Evolutionary conservation across 495 filamentous ascomycete genomes (phyloP), one percentile per base, ranked within the genome.

Genomic region (Penicillium mononematosum): DNA sequence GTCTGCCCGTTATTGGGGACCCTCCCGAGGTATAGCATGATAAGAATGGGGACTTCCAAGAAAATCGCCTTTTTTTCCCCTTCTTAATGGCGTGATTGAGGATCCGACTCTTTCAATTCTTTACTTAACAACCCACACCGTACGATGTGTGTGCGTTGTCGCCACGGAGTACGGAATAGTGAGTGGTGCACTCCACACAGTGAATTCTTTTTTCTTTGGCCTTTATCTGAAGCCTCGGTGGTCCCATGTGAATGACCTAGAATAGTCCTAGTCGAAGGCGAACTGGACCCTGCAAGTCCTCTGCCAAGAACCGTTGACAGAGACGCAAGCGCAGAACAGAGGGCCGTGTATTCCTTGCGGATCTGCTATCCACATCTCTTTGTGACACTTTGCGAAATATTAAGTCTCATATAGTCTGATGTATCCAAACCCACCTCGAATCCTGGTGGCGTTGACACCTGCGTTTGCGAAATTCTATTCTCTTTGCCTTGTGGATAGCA

Each of bases 261-360:
- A 60, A 25, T 34, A 7, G 14, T 42, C 20, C 20, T 31, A 19
- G 17, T 45, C 12, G 17, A 45, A 24, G 22, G 36, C 20, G 14
- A 50, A 34, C 17, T 32, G 29, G 41, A 47, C 43, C 43, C 53
- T 55, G 43, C 19, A 47, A 39, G 34, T 11, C 20, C 38, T 55
- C 29, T 22, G 34, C 53, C 56, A 60, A 38, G 32, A 50, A 29
- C 60, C 60, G 60, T 62, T 62, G 42, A 34, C 20, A 47, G n/a
- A 27, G 2, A 48, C 44, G 6, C 44, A 50, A 39, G 47, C 32
- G 47, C 27, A 53, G 50, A 53, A 52, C 38, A 41, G 38, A 43
- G 20, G 52, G 19, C 45, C 38, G 45, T 44, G 47, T 36, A 57
- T 50, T 27, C 55, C 55, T 45, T 44, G 38, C 36, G 46, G 55